These are phyloP conservation scores for Amanita molliuscula DNA, from an alignment of 768 basidiomycete genomes.

Conservation along the genomic window DNA sequence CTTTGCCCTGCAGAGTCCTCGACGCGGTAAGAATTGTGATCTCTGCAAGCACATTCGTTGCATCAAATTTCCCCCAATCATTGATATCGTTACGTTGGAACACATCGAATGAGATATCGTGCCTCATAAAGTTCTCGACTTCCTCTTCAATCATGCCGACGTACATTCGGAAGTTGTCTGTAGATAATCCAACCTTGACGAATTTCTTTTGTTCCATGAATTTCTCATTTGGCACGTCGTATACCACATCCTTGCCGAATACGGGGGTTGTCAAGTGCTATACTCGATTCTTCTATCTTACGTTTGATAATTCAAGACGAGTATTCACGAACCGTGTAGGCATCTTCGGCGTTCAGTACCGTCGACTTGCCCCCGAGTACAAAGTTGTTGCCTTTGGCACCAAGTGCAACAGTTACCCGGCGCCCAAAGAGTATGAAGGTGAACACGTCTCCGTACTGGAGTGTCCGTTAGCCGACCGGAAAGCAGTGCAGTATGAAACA, in stretches of 20 bases:
- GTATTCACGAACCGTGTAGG: slow-evolving; percentile 65
- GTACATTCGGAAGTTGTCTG: slow-evolving; percentile 84
- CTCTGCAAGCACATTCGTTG: slow-evolving; percentile 63
- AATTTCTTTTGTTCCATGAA: slow-evolving; percentile 99
- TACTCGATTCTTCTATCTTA: slow-evolving; percentile 4
- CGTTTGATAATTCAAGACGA: neutral
- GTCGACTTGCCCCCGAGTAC: slow-evolving; percentile 89
- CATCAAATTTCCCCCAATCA: slow-evolving; percentile 75
- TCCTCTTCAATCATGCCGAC: slow-evolving; percentile 72
- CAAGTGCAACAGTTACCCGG: slow-evolving; percentile 83
- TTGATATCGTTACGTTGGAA: slow-evolving; percentile 58
- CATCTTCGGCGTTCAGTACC: slow-evolving; percentile 91
- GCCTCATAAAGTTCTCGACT: slow-evolving; percentile 58
- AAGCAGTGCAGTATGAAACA: slow-evolving; percentile 5
- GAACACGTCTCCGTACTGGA: slow-evolving; percentile 93
- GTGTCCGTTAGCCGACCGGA: neutral
- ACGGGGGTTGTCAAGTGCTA: slow-evolving; percentile 90
- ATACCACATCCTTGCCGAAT: slow-evolving; percentile 96
- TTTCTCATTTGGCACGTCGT: slow-evolving; percentile 90
- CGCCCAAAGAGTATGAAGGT: slow-evolving; percentile 89
- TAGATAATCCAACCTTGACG: slow-evolving; percentile 90
- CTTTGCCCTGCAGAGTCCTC: slow-evolving; percentile 86
- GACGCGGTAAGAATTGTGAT: slow-evolving; percentile 94
- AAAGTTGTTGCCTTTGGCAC: slow-evolving; percentile 89
- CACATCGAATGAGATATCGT: slow-evolving; percentile 50